Evolutionary conservation across 208 protist species (phyloP), one percentile per base, ranked within the genome.

Genomic region (Trypanosoma lewisi): DNA sequence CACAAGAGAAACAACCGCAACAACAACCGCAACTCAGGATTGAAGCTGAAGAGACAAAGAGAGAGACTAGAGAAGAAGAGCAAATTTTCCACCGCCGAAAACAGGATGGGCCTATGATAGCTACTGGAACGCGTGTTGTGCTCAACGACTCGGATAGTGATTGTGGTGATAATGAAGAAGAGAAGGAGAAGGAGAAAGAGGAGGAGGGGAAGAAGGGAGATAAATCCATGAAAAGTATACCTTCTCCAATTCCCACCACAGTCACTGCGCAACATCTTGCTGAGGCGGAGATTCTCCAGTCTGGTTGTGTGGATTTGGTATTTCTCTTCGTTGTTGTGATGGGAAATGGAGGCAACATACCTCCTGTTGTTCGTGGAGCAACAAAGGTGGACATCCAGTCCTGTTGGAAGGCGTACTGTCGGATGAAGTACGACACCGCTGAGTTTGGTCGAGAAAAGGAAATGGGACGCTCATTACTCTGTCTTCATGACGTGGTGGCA

Each of bases 271-370:
- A 59, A 11, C 30, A 65, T 0, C 50, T 73, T 30, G 63, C 74
- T 11, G 70, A 70, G 7, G 82, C 74, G 12, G 54, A 73, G 21
- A 85, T 89, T 62, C 58, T 82, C 1, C 78, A 82, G 37, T 80
- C 61, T 14, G 89, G 83, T 70, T 87, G 69, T 49, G 80, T 95
- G 11, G 89, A 95, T 61, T 75, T 93, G 48, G 89, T 95, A 0
- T 95, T 95, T 58, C 73, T 95, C 4, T 93, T 95, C 52, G 57
- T 90, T 53, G 34, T 93, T 9, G 73, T 95, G n/a, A 93, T 95
- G 86, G 89, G 89, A 9, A 91, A 95, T 37, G 84, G 75, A 0
- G 61, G 67, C 25, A 89, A 87, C 60, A 77, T 95, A n/a, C 84
- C 84, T 21, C 74, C 89, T 25, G 68, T 95, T 16, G 67, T 88